Evolutionary conservation across 2,329 filamentous ascomycete genomes (phyloP).

Genomic region (Pestalotiopsis sp.): DNA sequence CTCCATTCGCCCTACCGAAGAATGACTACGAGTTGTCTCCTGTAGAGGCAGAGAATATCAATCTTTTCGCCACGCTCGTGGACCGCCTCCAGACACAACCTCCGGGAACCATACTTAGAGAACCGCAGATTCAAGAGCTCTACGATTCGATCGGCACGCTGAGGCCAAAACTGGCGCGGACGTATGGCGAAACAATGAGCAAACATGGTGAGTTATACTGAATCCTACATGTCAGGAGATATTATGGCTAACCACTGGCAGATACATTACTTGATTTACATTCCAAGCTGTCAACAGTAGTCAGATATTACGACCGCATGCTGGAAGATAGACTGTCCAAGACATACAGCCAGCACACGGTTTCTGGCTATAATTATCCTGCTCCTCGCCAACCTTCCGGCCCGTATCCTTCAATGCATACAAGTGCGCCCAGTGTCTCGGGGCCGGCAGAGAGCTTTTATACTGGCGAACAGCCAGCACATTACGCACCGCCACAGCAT

Average conservation of each 20-base stretch:
- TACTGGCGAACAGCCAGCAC: constrained; percentile 58
- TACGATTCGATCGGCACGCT: constrained; percentile 96
- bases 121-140: constrained; percentile 96
- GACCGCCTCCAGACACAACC: constrained; percentile 94
- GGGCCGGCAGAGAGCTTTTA: constrained; percentile 79
- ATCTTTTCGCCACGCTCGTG: constrained; percentile 89
- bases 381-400: constrained; percentile 52
- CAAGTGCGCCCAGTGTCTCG: constrained; percentile 46
- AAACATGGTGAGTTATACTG: constrained; percentile 73
- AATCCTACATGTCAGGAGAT: not conserved
- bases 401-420: constrained; percentile 71
- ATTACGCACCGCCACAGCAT: constrained; percentile 51
- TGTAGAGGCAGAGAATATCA: constrained; percentile 96
- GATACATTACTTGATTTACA: constrained; percentile 93
- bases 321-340: constrained; percentile 91
- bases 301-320: constrained; percentile 97
- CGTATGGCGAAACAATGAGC: constrained; percentile 99
- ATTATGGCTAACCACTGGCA: constrained; percentile 41
- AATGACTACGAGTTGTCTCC: constrained; percentile 93
- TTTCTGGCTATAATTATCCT: constrained; percentile 64
- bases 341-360: constrained; percentile 80
- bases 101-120: constrained; percentile 90
- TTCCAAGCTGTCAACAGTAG: constrained; percentile 91
- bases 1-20: constrained; percentile 68
- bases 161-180: constrained; percentile 88